Base-by-base conservation (phyloP, 2,329 filamentous ascomycete genomes). In the Penicillium janthinellum region DNA sequence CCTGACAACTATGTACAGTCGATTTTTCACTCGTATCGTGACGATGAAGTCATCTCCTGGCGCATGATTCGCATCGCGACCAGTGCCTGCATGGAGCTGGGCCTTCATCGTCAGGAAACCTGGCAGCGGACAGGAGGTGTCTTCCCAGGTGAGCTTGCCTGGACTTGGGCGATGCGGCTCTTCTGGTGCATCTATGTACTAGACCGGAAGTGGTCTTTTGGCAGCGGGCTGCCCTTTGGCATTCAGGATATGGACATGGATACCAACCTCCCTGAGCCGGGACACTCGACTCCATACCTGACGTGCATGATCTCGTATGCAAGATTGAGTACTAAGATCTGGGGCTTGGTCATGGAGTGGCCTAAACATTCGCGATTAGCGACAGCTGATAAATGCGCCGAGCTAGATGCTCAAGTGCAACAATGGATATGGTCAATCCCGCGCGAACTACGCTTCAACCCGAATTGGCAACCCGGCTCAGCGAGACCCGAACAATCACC, bases 171-270 rank as follows among this genome's bases (percentile, higher is more conserved):
- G 3, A 74, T 68, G 45, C 61, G 73, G 28, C 57, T 83, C 0
- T 84, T 83, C 60, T 84, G 82, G 81, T 81, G 77, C 34, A 79
- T 83, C 17, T 84, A 83, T 56, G 78, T 82, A 0, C 75, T 84
- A 0, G 82, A 84, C 52, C 78, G 81, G 0, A 78, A 82, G 22
- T 84, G 81, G 79, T 82, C 80, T 10, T 82, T 84, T 37, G 81
- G 81, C 1, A 83, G 81, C 0, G 81, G 81, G 12, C 65, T 83
- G 20, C 81, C 81, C 0, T 83, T 83, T 63, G 77, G 78, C 0
- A 73, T 84, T 4, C 73, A 80, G 11, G 81, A 83, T 55, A 75
- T 77, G 0, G 82, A 83, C 51, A 80, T 84, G 59, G 82, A 84
- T 52, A 78, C 80, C 0, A 76, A 78, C 39, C 64, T 83, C 1